Evolutionary conservation across 805 yeast genomes (phyloP).

Genomic region (Saccharomycopsis malanga): DNA sequence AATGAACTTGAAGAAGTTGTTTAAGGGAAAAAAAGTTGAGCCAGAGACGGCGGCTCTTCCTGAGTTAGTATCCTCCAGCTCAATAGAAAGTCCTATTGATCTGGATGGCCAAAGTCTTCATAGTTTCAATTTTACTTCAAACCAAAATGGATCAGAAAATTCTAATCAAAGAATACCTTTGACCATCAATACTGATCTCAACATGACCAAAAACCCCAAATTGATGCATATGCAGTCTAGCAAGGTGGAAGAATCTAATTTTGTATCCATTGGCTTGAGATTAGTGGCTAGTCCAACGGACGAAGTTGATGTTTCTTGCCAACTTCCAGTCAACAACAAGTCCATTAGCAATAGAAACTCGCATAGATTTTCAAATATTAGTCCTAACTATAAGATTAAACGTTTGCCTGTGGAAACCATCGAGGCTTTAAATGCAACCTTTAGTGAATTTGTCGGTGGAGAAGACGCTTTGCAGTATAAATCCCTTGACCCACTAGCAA

Average conservation of each 20-base stretch:
- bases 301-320: background rate
- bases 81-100: no score
- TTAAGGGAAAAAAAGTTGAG: background rate
- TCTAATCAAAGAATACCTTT: no score
- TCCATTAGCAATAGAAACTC: constrained; percentile 12
- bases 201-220: no score
- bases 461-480: constrained; percentile 14
- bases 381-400: constrained; percentile 17
- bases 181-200: no score
- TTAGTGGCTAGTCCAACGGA: constrained; percentile 5
- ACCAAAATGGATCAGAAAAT: no score
- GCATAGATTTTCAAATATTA: constrained; percentile 18
- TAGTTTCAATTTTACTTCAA: no score
- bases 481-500: constrained; percentile 17
- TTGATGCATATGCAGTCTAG: no score
- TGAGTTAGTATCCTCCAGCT: no score
- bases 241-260: background rate
- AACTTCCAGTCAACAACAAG: background rate
- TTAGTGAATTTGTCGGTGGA: constrained; percentile 12
- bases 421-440: constrained; percentile 8
- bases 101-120: no score
- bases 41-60: no score
- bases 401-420: constrained; percentile 16
- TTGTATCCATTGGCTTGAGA: constrained; percentile 13
- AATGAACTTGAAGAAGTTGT: background rate